These are phyloP conservation scores for Lagenidium sp. DNA, from an alignment of 352 stramenopile species.

Conservation along the genomic window DNA sequence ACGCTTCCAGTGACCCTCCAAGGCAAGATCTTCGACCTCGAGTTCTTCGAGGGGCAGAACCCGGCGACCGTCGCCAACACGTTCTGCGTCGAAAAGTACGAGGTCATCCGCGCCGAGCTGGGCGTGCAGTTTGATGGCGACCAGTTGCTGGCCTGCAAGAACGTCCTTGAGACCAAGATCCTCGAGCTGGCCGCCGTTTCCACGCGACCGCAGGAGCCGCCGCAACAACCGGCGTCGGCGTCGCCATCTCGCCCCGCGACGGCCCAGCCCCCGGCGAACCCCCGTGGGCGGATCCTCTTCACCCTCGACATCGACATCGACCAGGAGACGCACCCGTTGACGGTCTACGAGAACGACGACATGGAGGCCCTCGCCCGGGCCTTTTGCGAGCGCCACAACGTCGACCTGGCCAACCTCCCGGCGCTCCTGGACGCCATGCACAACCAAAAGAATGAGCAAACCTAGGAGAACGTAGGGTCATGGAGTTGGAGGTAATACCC, in stretches of 20 bases:
- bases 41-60: constrained; percentile 61
- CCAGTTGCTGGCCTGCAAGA: constrained; percentile 52
- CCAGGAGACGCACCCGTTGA: constrained; percentile 29
- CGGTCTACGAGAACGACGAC: constrained; percentile 46
- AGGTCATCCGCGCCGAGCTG: constrained; percentile 37
- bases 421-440: constrained; percentile 52
- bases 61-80: constrained; percentile 39
- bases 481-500: no score
- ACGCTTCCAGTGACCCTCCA: constrained; percentile 53
- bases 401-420: constrained; percentile 49
- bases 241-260: neutral
- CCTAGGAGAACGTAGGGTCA: no score
- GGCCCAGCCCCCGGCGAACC: constrained; percentile 7
- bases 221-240: constrained; percentile 9
- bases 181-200: constrained; percentile 16
- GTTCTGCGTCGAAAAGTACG: constrained; percentile 69
- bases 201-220: constrained; percentile 12
- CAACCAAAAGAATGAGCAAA: neutral
- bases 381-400: constrained; percentile 47
- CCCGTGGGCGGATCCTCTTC: constrained; percentile 33
- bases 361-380: constrained; percentile 24
- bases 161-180: constrained; percentile 35
- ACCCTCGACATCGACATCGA: constrained; percentile 65
- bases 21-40: constrained; percentile 40
- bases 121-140: constrained; percentile 46